phyloP scores from a whole-genome alignment of 108 stramenopile species.

The Seminavis robusta region DNA sequence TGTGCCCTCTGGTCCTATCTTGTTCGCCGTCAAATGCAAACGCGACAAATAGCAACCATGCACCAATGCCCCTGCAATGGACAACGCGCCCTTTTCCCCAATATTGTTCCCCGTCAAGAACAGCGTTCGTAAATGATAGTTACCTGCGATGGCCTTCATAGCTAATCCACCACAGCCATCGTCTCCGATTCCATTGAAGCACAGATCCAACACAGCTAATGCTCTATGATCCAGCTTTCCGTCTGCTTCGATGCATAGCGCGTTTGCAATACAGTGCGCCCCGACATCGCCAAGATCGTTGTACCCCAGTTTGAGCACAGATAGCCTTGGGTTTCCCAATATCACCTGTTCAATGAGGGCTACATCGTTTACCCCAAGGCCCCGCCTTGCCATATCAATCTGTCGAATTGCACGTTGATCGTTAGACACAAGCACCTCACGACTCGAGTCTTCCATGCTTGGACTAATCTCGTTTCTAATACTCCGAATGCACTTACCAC shows the following conservation, averaged over 20 bases:
- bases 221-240: slow-evolving; percentile 56
- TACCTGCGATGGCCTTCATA: slow-evolving; percentile 48
- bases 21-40: slow-evolving; percentile 68
- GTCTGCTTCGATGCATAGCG: slow-evolving; percentile 21
- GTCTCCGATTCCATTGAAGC: slow-evolving; percentile 79
- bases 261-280: slow-evolving; percentile 54
- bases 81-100: slow-evolving; percentile 48
- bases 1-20: slow-evolving; percentile 53
- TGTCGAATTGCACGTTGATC: background rate
- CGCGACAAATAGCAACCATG: slow-evolving; percentile 58
- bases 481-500: slow-evolving; percentile 8
- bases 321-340: slow-evolving; percentile 51
- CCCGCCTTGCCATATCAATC: slow-evolving; percentile 74
- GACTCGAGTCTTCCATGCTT: slow-evolving; percentile 28
- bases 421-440: slow-evolving; percentile 14
- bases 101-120: slow-evolving; percentile 72
- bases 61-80: slow-evolving; percentile 62
- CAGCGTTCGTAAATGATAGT: slow-evolving; percentile 55
- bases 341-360: slow-evolving; percentile 43
- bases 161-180: slow-evolving; percentile 64
- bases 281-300: slow-evolving; percentile 70
- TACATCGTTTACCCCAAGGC: slow-evolving; percentile 46
- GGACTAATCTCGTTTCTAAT: slow-evolving; percentile 14
- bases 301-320: slow-evolving; percentile 77
- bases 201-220: slow-evolving; percentile 64